Conservation (phyloP, 1,284 basidiomycete genomes). For the Malassezia japonica region DNA sequence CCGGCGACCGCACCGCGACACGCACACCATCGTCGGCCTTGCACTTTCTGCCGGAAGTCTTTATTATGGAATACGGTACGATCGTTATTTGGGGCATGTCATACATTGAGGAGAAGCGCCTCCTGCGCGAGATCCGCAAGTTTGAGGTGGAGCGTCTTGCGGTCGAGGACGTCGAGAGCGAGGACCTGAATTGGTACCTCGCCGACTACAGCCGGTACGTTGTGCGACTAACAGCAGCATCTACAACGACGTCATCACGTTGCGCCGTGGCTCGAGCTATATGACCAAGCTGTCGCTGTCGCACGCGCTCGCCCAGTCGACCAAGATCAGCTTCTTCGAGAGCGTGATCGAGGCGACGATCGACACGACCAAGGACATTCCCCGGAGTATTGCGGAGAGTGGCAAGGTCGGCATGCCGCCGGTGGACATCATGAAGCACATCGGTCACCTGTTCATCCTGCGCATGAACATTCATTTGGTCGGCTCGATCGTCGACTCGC, state of each 20-base stretch:
- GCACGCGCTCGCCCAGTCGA: slow-evolving; percentile 87
- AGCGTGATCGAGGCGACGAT: slow-evolving; percentile 85
- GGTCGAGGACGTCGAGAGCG: slow-evolving; percentile 60
- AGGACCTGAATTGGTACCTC: slow-evolving; percentile 93
- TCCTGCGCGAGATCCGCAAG: slow-evolving; percentile 69
- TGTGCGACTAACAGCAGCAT: slow-evolving; percentile 55
- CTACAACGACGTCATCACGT: slow-evolving; percentile 94
- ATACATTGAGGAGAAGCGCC: slow-evolving; percentile 75
- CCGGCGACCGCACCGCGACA: slow-evolving; percentile 16
- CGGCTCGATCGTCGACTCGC: slow-evolving; percentile 86
- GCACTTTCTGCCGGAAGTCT: slow-evolving; percentile 49
- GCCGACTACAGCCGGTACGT: slow-evolving; percentile 62
- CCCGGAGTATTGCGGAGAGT: slow-evolving; percentile 81
- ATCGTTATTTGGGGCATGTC: slow-evolving; percentile 98
- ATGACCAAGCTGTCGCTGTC: slow-evolving; percentile 95
- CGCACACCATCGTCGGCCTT: slow-evolving; percentile 22
- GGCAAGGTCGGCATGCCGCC: slow-evolving; percentile 67
- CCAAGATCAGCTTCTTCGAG: slow-evolving; percentile 70
- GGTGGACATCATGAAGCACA: slow-evolving; percentile 90
- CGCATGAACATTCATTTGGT: slow-evolving; percentile 92
- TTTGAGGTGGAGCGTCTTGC: slow-evolving; percentile 79
- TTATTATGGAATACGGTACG: slow-evolving; percentile 84
- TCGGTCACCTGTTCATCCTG: slow-evolving; percentile 76
- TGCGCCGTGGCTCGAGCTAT: slow-evolving; percentile 85
- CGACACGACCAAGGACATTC: slow-evolving; percentile 92